Evolutionary conservation across 2,329 filamentous ascomycete genomes (phyloP), one percentile per base, ranked within the genome.

Genomic region (Penicillium sp.): DNA sequence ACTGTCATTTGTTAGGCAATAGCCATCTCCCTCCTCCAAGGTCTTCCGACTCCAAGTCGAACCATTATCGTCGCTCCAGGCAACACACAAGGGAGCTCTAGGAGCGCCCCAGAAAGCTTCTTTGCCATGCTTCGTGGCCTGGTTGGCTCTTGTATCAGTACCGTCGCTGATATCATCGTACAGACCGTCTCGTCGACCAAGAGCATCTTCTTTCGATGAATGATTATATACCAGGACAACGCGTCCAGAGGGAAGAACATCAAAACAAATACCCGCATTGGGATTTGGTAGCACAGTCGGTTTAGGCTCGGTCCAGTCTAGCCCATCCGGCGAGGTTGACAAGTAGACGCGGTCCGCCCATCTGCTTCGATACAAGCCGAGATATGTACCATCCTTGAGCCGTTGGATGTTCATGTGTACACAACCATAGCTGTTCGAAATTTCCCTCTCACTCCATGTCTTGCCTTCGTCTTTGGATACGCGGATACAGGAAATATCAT

Each of bases 1-100:
- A 0, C 73, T 77, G 48, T 77, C 77, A 53, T 79, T 79, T 0
- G 76, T 79, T 64, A 77, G 70, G 46, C 77, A 79, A 24, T 73
- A 78, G 0, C 77, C 77, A 56, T 79, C 75, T 0, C 76, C 76
- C 3, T 77, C 75, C 41, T 79, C 75, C 0, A 79, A 55, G 4
- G 77, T 65, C 16, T 67, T 72, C 45, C 68, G 67, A 10, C 55
- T 68, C 75, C 75, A 78, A 0, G 68, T 72, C 9, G 65, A 3
- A 0, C 75, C 75, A 8, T 70, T 60, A 48, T 78, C 73, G 4
- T 66, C 62, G 48, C 63, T 66, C 62, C 63, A 66, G 5, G 63
- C 63, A 43, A 64, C 52, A 27, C 46, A 57, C 14, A 66, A 49
- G 4, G 63, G 63, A 13, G 62, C 63, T 14, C 63, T 46, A 6